Evolutionary conservation across 2,329 filamentous ascomycete species (phyloP).

Genomic region (Elsinoe arachidis): DNA sequence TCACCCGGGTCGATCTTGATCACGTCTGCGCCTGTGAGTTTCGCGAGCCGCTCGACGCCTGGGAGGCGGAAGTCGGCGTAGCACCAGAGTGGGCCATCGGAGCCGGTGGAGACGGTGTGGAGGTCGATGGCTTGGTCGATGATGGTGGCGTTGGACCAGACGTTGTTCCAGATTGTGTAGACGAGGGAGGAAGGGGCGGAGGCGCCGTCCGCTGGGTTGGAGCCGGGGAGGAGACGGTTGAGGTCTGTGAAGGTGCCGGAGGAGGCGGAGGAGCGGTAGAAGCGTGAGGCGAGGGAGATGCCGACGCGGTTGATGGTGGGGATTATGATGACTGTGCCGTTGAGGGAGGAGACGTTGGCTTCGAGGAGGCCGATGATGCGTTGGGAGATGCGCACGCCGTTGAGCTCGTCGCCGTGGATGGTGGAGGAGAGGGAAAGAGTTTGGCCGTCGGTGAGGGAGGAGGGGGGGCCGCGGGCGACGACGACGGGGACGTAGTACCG

Average conservation of each 20-base stretch:
- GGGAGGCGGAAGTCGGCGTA: constrained; percentile 32
- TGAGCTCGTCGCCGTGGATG: constrained; percentile 34
- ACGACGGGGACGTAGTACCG: constrained; percentile 31
- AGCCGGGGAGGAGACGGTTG: constrained; percentile 7
- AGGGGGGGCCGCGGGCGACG: constrained; percentile 30
- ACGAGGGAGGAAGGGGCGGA: constrained; percentile 30
- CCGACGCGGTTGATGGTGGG: constrained; percentile 33
- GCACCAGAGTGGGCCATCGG: constrained; percentile 31
- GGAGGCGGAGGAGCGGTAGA: constrained; percentile 24
- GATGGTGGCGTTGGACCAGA: constrained; percentile 31
- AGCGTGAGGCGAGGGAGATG: constrained; percentile 31
- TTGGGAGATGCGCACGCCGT: constrained; percentile 31
- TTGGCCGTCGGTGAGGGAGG: constrained; percentile 29
- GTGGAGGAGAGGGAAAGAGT: constrained; percentile 31
- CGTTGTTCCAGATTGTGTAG: constrained; percentile 32
- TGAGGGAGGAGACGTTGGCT: constrained; percentile 27
- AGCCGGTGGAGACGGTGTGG: constrained; percentile 31
- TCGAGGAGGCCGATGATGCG: constrained; percentile 29
- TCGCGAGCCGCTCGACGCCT: constrained; percentile 32
- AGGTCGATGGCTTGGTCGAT: constrained; percentile 33
- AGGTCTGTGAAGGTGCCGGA: constrained; percentile 18
- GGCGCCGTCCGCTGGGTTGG: neutral
- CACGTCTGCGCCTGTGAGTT: constrained; percentile 32
- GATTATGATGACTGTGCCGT: constrained; percentile 29
- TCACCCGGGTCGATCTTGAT: constrained; percentile 34